Evolutionary conservation across 106 monocot genomes (phyloP), one percentile per base, ranked within the genome.

Genomic region (Allium fistulosum): DNA sequence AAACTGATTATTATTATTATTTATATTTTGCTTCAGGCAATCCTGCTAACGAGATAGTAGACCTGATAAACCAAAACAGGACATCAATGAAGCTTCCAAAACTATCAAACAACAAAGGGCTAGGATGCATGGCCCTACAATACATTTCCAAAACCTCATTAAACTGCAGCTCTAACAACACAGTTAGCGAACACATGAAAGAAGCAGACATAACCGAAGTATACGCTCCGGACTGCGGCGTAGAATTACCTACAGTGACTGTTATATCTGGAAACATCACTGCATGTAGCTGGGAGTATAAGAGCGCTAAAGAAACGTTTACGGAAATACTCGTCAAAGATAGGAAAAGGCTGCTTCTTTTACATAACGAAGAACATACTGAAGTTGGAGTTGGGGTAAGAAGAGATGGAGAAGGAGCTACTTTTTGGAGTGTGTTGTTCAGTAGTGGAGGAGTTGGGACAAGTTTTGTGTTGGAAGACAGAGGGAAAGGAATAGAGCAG

Each of bases 111-210:
- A 92, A 74, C 74, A 64, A 82, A 1, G 92, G 92, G 3, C 85
- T 92, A 0, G 92, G 92, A 2, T 92, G 92, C 83, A 92, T 92
- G 80, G 92, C 92, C n/a, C 53, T 92, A 76, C 92, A 92, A 64
- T 85, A 82, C 17, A 78, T 92, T 14, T 72, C 80, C 14, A 58
- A 82, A 49, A 88, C 88, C 80, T 58, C n/a, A 0, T 57, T 63
- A 48, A 88, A 82, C 64, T 92, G 92, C 80, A 85, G 68, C 47
- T 58, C 67, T n/a, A 85, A 85, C 65, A 72, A 62, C 64, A 88
- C 82, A 5, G 9, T 81, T 11, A 71, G 7, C 37, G 87, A 88
- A 37, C 68, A 75, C 7, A 87, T 80, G 52, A 73, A 79, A 8
- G 83, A 82, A 66, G 72, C 61, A 0, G 85, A 88, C 59, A 83